Evolutionary conservation across 2,329 filamentous ascomycete species (phyloP).

Genomic region (Pezicula radicicola): DNA sequence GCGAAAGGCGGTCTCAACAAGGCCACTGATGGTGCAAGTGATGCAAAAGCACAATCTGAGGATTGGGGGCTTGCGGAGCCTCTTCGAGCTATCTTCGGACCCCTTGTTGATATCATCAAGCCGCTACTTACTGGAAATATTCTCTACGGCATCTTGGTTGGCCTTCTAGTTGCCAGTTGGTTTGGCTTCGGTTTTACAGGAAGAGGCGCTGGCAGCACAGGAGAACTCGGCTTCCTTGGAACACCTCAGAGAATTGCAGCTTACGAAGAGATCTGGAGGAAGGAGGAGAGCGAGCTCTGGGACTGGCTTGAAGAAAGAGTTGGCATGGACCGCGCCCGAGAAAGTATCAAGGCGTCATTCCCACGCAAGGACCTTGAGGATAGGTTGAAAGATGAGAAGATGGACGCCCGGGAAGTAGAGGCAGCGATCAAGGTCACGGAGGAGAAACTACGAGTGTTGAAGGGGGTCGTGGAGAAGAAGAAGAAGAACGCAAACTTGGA

Average conservation of each 20-base stretch:
- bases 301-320: conserved; percentile 29
- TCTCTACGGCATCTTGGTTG: conserved; percentile 70
- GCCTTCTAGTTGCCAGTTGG: conserved; percentile 73
- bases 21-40: conserved; percentile 29
- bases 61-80: conserved; percentile 84
- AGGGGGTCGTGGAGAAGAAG: conserved; percentile 61
- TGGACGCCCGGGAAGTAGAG: conserved; percentile 26
- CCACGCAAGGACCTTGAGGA: conserved; percentile 20
- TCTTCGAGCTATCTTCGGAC: conserved; percentile 65
- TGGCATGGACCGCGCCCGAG: conserved; percentile 72
- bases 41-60: conserved; percentile 33
- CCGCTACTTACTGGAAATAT: conserved; percentile 75
- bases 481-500: conserved; percentile 1
- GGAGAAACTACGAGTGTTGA: conserved; percentile 75
- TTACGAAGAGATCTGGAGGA: conserved; percentile 79
- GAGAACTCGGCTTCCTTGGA: conserved; percentile 33
- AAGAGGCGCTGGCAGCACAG: conserved; percentile 32
- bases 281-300: conserved; percentile 33
- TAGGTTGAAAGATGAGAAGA: conserved; percentile 22
- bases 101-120: conserved; percentile 64
- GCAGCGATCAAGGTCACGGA: conserved; percentile 63
- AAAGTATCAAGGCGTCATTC: conserved; percentile 29
- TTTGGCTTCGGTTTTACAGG: conserved; percentile 56
- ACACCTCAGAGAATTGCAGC: conserved; percentile 68
- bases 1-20: conserved; percentile 40